Conservation (phyloP, 331 rosid genomes). For the Ulmus americana region DNA sequence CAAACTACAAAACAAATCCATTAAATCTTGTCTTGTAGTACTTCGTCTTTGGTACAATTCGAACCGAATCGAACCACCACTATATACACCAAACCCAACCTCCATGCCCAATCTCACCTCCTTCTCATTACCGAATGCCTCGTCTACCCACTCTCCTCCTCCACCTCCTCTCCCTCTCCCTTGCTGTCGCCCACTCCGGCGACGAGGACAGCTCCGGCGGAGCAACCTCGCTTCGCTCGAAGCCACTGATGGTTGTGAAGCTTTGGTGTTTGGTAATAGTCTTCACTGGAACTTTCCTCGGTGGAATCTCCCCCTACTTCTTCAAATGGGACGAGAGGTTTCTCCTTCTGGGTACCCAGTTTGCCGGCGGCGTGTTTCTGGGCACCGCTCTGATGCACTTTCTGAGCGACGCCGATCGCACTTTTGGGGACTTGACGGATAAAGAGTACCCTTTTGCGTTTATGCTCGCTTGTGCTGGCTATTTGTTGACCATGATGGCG, state of each 20-base stretch:
- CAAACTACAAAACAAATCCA: no score
- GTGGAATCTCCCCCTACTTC: conserved; percentile 67
- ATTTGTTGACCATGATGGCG: conserved; percentile 56
- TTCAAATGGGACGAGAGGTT: conserved; percentile 77
- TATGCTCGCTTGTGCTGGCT: conserved; percentile 73
- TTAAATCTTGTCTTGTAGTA: no score
- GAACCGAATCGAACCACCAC: no score
- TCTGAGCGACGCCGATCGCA: conserved; percentile 62
- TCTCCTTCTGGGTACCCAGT: conserved; percentile 70
- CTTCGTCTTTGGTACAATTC: no score
- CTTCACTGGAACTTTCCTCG: conserved; percentile 54
- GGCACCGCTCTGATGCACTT: conserved; percentile 92
- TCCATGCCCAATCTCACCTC: not conserved
- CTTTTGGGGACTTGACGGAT: conserved; percentile 51
- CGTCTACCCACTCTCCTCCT: not conserved
- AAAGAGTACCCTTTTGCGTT: conserved; percentile 69
- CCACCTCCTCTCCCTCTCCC: conserved; percentile 16
- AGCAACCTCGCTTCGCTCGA: conserved; percentile 38
- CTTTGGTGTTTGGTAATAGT: conserved; percentile 51
- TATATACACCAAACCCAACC: not conserved
- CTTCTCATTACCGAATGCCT: not conserved
- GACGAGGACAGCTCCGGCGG: conserved; percentile 36
- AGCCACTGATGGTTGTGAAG: conserved; percentile 44
- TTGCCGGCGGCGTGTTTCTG: conserved; percentile 82
- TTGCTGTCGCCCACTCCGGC: conserved; percentile 49